These are phyloP conservation scores for Gaertneriomyces semiglobifer DNA, from an alignment of 192 early-diverging fungal species.

Conservation along the genomic window DNA sequence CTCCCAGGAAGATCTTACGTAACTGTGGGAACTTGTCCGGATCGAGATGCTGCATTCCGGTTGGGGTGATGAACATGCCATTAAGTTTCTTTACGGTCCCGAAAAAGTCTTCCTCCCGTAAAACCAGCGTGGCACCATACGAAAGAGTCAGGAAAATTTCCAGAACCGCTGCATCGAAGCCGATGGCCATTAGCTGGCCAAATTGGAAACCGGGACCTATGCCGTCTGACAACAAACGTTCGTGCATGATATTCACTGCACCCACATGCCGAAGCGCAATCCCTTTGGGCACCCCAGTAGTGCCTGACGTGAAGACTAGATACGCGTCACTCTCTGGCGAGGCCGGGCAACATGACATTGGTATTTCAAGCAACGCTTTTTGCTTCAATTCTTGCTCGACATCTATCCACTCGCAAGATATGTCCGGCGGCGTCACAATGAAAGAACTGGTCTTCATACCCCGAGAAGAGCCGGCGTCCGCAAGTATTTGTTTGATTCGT, in stretches of 20 bases:
- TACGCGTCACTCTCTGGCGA: background rate
- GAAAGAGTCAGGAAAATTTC: constrained; percentile 19
- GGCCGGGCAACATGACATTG: background rate
- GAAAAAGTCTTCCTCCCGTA: constrained; percentile 6
- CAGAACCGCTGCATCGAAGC: constrained; percentile 8
- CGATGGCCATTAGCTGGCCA: background rate
- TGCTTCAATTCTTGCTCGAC: constrained; percentile 12
- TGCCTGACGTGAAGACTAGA: constrained; percentile 21
- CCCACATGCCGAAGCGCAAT: constrained; percentile 14
- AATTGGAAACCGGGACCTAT: background rate
- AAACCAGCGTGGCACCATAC: constrained; percentile 14
- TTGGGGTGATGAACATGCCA: constrained; percentile 1
- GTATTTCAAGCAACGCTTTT: background rate
- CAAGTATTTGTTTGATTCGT: background rate
- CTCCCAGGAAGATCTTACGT: constrained; percentile 4
- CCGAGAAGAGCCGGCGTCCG: background rate
- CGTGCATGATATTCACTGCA: background rate
- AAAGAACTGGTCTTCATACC: background rate
- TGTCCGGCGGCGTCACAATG: background rate
- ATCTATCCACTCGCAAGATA: background rate
- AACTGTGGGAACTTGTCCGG: constrained; percentile 2
- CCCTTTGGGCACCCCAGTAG: constrained; percentile 21
- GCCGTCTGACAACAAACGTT: background rate
- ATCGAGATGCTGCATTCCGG: background rate
- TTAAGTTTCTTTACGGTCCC: background rate